Evolutionary conservation across 306 rosid species (phyloP).

Genomic region (Cicer cuneatum): DNA sequence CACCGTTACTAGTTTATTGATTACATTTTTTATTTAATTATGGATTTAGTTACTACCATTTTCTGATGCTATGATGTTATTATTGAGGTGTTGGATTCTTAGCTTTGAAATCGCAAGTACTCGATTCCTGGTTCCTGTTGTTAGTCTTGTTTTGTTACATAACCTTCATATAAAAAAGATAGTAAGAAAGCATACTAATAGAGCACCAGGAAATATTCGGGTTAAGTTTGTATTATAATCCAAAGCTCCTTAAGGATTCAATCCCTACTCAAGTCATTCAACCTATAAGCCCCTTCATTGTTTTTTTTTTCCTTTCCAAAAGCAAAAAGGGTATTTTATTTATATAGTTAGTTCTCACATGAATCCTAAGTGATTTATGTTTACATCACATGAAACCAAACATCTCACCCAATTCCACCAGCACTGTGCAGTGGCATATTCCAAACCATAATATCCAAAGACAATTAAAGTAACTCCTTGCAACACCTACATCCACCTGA

Average conservation of each 20-base stretch:
- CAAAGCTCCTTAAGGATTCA: not conserved
- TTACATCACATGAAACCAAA: not conserved
- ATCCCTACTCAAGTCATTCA: not conserved
- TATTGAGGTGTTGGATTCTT: not conserved
- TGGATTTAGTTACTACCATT: not conserved
- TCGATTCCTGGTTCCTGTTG: not conserved
- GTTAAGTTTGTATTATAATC: not conserved
- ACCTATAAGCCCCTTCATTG: not conserved
- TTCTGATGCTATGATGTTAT: not conserved
- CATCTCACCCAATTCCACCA: not conserved
- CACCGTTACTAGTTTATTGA: not conserved
- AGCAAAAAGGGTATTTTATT: too few species aligned
- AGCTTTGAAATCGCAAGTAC: not conserved
- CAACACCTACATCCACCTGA: not conserved
- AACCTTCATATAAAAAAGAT: not conserved
- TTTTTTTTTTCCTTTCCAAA: too few species aligned
- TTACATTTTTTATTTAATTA: not conserved
- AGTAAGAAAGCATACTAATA: not conserved
- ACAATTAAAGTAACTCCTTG: not conserved
- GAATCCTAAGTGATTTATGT: not conserved
- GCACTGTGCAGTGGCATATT: not conserved
- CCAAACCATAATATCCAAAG: not conserved
- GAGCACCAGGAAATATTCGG: not conserved
- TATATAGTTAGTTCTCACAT: not conserved
- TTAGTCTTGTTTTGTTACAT: not conserved